Percentiles rank a stretch among this genome's conserved stretches.
These are phyloP conservation scores for Microcera coccophila DNA, from an alignment of 2,329 filamentous ascomycete species.

Conservation along the genomic window DNA sequence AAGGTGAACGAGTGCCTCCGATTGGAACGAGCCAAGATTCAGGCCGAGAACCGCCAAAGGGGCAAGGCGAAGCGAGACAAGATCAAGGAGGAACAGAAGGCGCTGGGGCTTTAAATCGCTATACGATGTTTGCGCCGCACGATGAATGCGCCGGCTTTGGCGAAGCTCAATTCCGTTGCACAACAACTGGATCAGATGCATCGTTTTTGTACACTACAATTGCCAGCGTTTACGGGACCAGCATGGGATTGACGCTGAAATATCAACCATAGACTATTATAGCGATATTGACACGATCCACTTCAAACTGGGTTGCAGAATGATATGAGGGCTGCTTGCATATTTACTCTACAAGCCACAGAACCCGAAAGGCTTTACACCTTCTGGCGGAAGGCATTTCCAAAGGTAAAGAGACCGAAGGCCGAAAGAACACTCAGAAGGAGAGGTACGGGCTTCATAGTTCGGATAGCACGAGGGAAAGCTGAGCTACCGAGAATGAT, in stretches of 20 bases:
- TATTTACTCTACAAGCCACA: neutral
- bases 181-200: neutral
- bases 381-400: conserved; percentile 56
- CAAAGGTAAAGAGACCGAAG: conserved; percentile 77
- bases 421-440: conserved; percentile 73
- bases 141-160: neutral
- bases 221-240: conserved; percentile 13
- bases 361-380: conserved; percentile 25
- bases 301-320: neutral
- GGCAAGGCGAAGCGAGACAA: conserved; percentile 65
- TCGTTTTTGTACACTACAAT: conserved; percentile 14
- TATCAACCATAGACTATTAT: conserved; percentile 1
- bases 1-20: conserved; percentile 82
- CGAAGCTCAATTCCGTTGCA: neutral
- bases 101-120: conserved; percentile 34
- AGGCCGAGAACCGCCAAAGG: conserved; percentile 67
- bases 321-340: conserved; percentile 1
- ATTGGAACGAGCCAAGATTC: conserved; percentile 73
- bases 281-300: conserved; percentile 10
- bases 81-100: conserved; percentile 69
- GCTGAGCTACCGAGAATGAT: conserved; percentile 78
- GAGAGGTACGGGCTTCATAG: conserved; percentile 78
- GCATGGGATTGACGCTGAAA: neutral
- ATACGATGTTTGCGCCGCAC: too few relatives aligned
- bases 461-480: conserved; percentile 80